Evolutionary conservation across 305 asterid genomes (phyloP).

Genomic region (Nicotiana rustica): DNA sequence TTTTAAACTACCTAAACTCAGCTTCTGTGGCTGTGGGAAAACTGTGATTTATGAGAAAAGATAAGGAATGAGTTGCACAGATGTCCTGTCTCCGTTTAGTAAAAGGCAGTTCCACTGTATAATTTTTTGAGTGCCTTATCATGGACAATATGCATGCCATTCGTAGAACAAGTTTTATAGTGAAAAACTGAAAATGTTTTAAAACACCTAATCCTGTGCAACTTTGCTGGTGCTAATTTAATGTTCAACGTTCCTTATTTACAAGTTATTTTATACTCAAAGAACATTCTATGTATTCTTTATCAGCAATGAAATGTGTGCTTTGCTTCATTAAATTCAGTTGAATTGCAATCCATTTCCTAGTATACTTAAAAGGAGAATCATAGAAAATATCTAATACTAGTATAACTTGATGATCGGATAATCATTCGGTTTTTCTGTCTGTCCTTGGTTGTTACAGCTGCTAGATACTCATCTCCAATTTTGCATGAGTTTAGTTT

Average conservation of each 20-base stretch:
- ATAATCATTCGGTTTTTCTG: background rate
- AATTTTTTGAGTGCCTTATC: background rate
- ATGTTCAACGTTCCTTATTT: background rate
- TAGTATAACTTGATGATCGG: slow-evolving; percentile 29
- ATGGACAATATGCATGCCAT: background rate
- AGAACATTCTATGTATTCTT: background rate
- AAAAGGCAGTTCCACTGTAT: background rate
- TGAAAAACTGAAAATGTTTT: background rate
- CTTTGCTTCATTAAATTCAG: background rate
- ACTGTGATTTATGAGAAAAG: background rate
- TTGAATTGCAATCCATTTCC: background rate
- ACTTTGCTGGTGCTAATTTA: background rate
- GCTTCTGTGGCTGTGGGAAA: background rate
- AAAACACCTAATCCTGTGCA: background rate
- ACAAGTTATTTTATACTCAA: slow-evolving; percentile 7
- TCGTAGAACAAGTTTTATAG: background rate
- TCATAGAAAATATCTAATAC: background rate
- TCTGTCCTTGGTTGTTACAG: background rate
- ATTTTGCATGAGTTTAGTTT: background rate
- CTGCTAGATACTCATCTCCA: background rate
- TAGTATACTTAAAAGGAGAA: background rate
- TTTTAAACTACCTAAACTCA: background rate
- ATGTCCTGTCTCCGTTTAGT: background rate
- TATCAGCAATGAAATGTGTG: background rate
- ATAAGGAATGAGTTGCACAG: background rate